A percentile compares a stretch with the other conserved stretches of the same genome.
phyloP scores from a whole-genome alignment of 2,329 filamentous ascomycete genomes.

The Botrytis pseudocinerea region DNA sequence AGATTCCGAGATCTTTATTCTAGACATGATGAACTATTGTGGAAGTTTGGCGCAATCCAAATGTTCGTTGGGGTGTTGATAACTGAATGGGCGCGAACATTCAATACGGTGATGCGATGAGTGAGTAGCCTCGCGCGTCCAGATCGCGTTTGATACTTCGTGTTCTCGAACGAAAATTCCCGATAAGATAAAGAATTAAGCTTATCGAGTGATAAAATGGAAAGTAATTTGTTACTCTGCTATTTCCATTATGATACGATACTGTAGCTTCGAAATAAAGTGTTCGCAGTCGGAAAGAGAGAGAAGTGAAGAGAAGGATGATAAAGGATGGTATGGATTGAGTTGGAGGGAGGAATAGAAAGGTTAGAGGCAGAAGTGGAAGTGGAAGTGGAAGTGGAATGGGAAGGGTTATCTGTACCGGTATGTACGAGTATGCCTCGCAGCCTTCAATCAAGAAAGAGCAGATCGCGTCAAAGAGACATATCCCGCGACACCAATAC shows the following conservation, averaged over 20 bases:
- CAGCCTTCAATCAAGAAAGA: neutral
- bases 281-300: neutral
- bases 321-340: neutral
- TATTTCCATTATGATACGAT: neutral
- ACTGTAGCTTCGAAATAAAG: neutral
- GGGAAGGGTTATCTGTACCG: neutral
- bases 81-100: neutral
- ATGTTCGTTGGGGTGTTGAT: neutral
- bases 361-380: neutral
- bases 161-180: neutral
- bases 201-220: neutral
- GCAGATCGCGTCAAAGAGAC: neutral
- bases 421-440: neutral
- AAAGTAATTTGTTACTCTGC: neutral
- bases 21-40: conserved; percentile 28
- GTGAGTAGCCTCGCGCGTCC: conserved; percentile 3
- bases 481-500: neutral
- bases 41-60: neutral
- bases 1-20: conserved; percentile 36
- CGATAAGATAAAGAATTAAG: neutral
- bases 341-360: neutral
- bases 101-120: neutral
- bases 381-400: neutral
- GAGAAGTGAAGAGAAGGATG: neutral
- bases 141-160: conserved; percentile 1